A percentile compares a stretch with the other conserved stretches of the same genome.
Conservation (phyloP, 2,329 filamentous ascomycete species). For the Fusarium proliferatum region DNA sequence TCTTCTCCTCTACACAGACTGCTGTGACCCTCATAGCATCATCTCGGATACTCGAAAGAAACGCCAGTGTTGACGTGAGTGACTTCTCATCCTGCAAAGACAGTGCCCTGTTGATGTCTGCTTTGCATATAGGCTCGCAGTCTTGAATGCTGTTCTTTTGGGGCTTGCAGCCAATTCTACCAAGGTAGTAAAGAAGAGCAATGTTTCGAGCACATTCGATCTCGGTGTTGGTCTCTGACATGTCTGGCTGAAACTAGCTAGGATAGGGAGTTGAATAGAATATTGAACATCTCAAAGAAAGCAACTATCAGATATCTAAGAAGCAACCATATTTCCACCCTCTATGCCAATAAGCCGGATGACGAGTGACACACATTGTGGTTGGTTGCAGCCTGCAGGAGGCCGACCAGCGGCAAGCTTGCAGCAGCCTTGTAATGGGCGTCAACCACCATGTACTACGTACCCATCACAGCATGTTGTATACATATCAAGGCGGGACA, state of each 20-base stretch:
- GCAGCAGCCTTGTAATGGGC: neutral
- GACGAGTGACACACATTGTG: neutral
- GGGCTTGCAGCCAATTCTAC: neutral
- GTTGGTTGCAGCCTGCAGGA: constrained; percentile 23
- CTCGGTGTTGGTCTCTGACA: neutral
- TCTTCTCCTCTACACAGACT: constrained; percentile 31
- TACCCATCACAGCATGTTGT: neutral
- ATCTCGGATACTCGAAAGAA: constrained; percentile 30
- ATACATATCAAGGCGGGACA: neutral
- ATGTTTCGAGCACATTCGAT: constrained; percentile 19
- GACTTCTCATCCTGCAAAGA: constrained; percentile 30
- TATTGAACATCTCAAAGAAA: neutral
- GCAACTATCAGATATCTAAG: neutral
- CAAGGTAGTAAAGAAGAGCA: constrained; percentile 31
- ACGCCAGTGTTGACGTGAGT: constrained; percentile 30
- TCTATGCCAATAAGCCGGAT: neutral
- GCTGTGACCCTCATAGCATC: constrained; percentile 26
- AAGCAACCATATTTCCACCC: neutral
- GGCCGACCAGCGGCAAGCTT: constrained; percentile 26
- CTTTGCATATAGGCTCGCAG: neutral
- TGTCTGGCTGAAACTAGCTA: neutral
- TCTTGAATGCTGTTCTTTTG: neutral
- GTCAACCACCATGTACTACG: neutral
- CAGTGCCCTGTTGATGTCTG: neutral
- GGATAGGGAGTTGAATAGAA: neutral